Base-by-base conservation (phyloP, 164 flowering plant species). In the Paratinospora sagittata region DNA sequence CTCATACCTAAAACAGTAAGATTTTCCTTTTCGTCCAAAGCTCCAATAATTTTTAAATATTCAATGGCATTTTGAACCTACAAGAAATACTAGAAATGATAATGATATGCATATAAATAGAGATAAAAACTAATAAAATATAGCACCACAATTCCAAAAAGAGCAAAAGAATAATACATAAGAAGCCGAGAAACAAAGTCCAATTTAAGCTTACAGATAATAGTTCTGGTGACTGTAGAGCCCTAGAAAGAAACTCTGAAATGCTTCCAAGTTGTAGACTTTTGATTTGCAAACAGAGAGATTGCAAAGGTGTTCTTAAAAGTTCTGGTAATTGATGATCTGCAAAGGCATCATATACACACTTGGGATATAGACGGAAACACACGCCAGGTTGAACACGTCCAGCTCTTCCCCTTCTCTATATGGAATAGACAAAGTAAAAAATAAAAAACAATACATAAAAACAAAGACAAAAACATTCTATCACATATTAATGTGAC, bases 331-430 rank as follows among this genome's bases (percentile, higher is more conserved):
- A 79, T 69, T 92, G 99, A 81, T 88, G 85, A 43, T 95, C 98
- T 10, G 90, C 84, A 84, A 95, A 95, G 72, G 97, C 89, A 75
- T 90, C 90, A 85, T 85, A 86, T 11, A 95, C 96, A 75, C 98
- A 91, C 82, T 85, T 85, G 63, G 99, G 99, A 78, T 91, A 95
- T 49, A 95, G 91, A 84, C 86, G 97, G 76, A 86, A 95, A 78
- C 98, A 95, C 78, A 91, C 92, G 64, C 99, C 97, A 23, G 97
- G 90, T 81, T 89, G 99, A 75, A 95, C 93, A 75, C 98, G 97
- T 37, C 99, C 99, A 73, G 96, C 98, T 78, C 99, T 87, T 83
- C 99, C 99, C 87, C 96, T 85, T 87, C 99, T 87, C 98, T 95
- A 75, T 66, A 78, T 66, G 36, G 68, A 76, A 27, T 41, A 63